These are phyloP conservation scores for Candida sp. DNA, from an alignment of 1,139 yeast genomes.

Conservation along the genomic window DNA sequence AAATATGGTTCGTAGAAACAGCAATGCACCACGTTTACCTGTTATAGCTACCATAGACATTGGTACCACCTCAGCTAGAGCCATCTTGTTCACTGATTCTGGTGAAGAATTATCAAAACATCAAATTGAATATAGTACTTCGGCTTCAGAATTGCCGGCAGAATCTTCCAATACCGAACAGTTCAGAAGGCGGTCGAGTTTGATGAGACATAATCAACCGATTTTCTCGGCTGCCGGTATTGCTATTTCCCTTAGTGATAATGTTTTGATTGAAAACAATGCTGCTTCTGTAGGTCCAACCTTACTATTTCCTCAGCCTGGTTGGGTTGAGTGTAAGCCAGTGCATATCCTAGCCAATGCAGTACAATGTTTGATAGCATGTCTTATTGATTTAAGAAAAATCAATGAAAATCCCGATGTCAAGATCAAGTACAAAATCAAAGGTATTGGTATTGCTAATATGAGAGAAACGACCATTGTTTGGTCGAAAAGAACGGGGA, in stretches of 20 bases:
- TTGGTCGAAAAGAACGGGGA: constrained; percentile 84
- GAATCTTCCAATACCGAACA: constrained; percentile 44
- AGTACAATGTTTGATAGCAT: constrained; percentile 69
- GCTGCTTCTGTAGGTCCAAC: constrained; percentile 62
- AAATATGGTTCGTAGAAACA: constrained; percentile 38
- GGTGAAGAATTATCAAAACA: constrained; percentile 83
- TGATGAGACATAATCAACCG: constrained; percentile 50
- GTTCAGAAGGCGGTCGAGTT: constrained; percentile 49
- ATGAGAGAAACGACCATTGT: constrained; percentile 95
- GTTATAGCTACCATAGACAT: constrained; percentile 78
- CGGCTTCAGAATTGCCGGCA: constrained; percentile 55
- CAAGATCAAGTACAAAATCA: constrained; percentile 51
- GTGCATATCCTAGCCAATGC: constrained; percentile 80
- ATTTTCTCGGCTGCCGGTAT: constrained; percentile 75
- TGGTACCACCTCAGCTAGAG: constrained; percentile 95
- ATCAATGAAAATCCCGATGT: constrained; percentile 52
- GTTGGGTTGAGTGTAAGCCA: constrained; percentile 97
- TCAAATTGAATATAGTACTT: constrained; percentile 85
- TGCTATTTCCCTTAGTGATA: constrained; percentile 56
- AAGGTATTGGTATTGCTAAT: constrained; percentile 82
- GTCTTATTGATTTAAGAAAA: constrained; percentile 55
- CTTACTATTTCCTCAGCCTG: constrained; percentile 70
- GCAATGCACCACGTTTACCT: constrained; percentile 42
- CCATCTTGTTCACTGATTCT: constrained; percentile 68
- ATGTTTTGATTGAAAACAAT: constrained; percentile 61